Base-by-base conservation (phyloP, 2,329 filamentous ascomycete species). In the Pseudogymnoascus destructans region DNA sequence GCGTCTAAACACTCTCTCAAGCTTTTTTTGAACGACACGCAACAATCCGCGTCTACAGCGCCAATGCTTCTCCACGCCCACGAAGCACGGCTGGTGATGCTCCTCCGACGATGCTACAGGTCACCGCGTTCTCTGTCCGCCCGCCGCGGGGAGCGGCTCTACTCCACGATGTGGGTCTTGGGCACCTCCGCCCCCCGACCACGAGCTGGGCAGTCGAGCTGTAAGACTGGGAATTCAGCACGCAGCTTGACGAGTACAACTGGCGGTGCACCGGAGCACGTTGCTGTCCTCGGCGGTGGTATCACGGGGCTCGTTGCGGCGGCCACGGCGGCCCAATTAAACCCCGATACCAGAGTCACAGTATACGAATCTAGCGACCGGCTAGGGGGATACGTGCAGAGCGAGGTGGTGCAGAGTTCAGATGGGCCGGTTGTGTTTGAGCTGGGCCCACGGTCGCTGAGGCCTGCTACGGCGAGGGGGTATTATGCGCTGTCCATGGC, bases 311-410 rank as follows among this genome's bases (percentile, higher is more conserved):
- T 95, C 54, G 80, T 85, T 33, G 79, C 84, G 36, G 89, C 89
- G 27, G 89, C 88, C 74, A 90, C 88, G 70, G 76, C 95, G 46
- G 77, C 83, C 10, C 80, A 81, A 63, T 75, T 84, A 65, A 78
- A 87, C n/a, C 81, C 84, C 3, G 75, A 78, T 59, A 77, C 82
- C 32, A 81, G 82, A 57, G 83, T 98, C 66, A 93, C 87, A 0
- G 68, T 98, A 8, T 95, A 89, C 70, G 93, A 98, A 70, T 79
- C 79, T 17, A 79, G 76, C 25, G 69, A 79, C 19, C 77, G 82
- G 17, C 70, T 92, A 0, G 93, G 93, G 42, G 93, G 93, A 49
- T 97, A 91, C 91, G 75, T 97, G 38, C 74, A 82, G 62, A 89
- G 86, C 1, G 78, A 84, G 63, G 73, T 73, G 56, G 75, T 87